Evolutionary conservation across 106 monocot genomes (phyloP).

Genomic region (Dendrobium nobile): DNA sequence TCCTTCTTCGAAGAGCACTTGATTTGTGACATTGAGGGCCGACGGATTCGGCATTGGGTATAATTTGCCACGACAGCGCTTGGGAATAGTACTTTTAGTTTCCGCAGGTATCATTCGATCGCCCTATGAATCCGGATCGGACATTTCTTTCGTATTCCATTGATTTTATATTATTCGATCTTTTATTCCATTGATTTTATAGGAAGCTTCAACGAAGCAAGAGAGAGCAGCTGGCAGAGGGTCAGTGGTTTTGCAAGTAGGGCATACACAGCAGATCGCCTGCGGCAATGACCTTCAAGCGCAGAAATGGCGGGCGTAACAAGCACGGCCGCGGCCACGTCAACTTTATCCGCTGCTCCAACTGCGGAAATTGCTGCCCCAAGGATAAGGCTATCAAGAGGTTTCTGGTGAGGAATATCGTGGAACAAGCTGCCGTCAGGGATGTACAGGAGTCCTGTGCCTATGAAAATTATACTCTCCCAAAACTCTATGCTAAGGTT

Average conservation of each 20-base stretch:
- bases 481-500: constrained; percentile 58
- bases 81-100: too few species aligned
- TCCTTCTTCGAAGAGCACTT: too few species aligned
- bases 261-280: background rate
- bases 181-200: too few species aligned
- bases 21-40: too few species aligned
- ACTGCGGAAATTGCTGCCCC: constrained; percentile 76
- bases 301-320: constrained; percentile 79
- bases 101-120: too few species aligned
- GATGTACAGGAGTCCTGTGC: constrained; percentile 41
- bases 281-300: constrained; percentile 39
- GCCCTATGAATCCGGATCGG: too few species aligned
- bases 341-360: constrained; percentile 71
- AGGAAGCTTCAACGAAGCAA: background rate
- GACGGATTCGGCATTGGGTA: too few species aligned
- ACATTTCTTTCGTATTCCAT: too few species aligned
- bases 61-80: too few species aligned
- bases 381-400: constrained; percentile 50
- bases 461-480: constrained; percentile 36
- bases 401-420: constrained; percentile 41
- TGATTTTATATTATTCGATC: too few species aligned
- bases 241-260: too few species aligned
- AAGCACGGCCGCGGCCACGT: constrained; percentile 80
- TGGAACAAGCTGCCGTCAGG: constrained; percentile 38
- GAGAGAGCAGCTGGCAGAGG: background rate